Conservation (phyloP, 805 yeast species). For the Candida koratica region DNA sequence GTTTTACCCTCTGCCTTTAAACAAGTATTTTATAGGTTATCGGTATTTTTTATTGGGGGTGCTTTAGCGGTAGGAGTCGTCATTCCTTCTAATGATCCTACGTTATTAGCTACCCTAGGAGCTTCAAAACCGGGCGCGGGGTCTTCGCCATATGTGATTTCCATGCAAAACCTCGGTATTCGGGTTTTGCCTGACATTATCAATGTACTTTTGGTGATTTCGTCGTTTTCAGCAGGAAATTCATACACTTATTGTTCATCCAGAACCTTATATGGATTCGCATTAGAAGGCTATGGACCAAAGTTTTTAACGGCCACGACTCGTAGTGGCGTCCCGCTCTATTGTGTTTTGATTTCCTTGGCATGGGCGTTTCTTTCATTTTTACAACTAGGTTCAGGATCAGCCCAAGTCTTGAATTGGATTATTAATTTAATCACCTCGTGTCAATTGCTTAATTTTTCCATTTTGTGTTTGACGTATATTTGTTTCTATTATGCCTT, state of each 20-base stretch:
- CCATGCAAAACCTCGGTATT: conserved; percentile 46
- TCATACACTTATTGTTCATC: conserved; percentile 46
- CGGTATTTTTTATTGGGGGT: conserved; percentile 67
- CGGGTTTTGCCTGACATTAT: conserved; percentile 43
- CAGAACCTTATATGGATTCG: conserved; percentile 45
- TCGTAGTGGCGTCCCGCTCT: conserved; percentile 45
- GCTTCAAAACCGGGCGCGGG: conserved; percentile 64
- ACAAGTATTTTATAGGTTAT: conserved; percentile 65
- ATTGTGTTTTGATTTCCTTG: conserved; percentile 39
- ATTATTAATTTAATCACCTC: conserved; percentile 32
- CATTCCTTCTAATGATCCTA: conserved; percentile 65
- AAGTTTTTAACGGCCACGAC: conserved; percentile 40
- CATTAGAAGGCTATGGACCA: conserved; percentile 47
- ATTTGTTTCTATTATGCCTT: conserved; percentile 50
- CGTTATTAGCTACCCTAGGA: conserved; percentile 52
- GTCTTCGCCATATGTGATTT: conserved; percentile 48
- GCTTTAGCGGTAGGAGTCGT: conserved; percentile 76
- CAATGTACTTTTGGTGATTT: conserved; percentile 39
- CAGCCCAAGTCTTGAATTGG: conserved; percentile 31
- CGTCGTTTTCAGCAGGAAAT: conserved; percentile 48
- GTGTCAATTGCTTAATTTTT: conserved; percentile 28
- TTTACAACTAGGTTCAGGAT: conserved; percentile 46
- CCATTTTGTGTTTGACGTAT: conserved; percentile 46
- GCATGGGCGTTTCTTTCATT: conserved; percentile 62
- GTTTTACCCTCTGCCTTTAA: conserved; percentile 76